Conservation (phyloP, 306 rosid genomes). For the Acacia acuminata region DNA sequence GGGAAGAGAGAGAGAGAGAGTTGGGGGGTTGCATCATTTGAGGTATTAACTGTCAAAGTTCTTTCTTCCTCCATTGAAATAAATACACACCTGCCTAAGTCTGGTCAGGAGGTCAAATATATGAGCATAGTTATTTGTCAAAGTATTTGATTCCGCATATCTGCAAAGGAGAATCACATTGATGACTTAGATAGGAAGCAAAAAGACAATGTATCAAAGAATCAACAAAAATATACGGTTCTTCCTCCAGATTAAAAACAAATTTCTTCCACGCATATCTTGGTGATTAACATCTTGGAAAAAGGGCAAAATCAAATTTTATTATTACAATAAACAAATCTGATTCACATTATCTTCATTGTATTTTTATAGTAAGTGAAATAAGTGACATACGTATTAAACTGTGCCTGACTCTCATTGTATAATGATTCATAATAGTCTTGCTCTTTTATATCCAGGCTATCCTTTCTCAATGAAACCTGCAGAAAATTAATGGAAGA, state of each 20-base stretch:
- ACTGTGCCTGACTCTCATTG: slow-evolving; percentile 79
- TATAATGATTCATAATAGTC: slow-evolving; percentile 88
- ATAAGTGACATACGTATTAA: slow-evolving; percentile 67
- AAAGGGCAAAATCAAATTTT: neutral
- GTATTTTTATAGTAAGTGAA: neutral
- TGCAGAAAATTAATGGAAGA: slow-evolving; percentile 33
- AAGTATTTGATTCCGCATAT: slow-evolving; percentile 66
- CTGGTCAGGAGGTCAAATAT: slow-evolving; percentile 93
- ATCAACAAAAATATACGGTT: neutral
- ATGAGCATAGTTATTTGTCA: slow-evolving; percentile 82
- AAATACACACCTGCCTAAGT: slow-evolving; percentile 75
- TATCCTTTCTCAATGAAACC: slow-evolving; percentile 81
- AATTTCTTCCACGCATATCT: neutral
- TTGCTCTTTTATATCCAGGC: slow-evolving; percentile 75
- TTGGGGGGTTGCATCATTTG: neutral
- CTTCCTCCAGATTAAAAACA: neutral
- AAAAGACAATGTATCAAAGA: neutral
- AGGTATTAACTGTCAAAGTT: neutral
- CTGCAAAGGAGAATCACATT: slow-evolving; percentile 51
- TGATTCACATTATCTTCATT: slow-evolving; percentile 12
- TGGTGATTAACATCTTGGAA: neutral
- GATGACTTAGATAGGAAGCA: slow-evolving; percentile 2
- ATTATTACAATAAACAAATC: neutral
- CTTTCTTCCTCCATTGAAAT: neutral
- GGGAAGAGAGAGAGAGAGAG: neutral